Base-by-base conservation (phyloP, 306 rosid species). In the Lathyrus sativus region DNA sequence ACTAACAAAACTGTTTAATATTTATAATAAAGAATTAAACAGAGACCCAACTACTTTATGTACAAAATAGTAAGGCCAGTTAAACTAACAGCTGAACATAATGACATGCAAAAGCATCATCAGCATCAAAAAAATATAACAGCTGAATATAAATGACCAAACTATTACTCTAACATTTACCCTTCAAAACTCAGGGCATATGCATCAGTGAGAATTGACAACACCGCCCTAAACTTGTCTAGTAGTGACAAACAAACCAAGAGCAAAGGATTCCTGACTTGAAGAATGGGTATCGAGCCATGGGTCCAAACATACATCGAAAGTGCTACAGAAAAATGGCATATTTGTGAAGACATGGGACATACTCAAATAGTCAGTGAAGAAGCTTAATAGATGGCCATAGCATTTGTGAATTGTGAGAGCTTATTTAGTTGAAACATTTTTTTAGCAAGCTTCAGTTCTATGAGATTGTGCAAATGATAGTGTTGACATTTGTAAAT, bases 101-200 rank as follows among this genome's bases (percentile, higher is more conserved):
- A 49, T 49, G 26, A 19, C 19, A 49, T 49, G 12, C 55, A 49
- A 35, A 35, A 15, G 55, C 55, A 17, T 49, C 22, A 17, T 15
- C 55, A 7, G 55, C 11, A 8, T 8, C 55, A 49, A 11, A 15
- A 49, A 49, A 17, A 49, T 49, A 49, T 56, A 28, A 56, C 39
- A 56, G 62, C 62, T 56, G 17, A 56, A 56, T 3, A 56, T 56
- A 56, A 56, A 38, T 26, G 62, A 31, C 17, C 63, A 7, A 57
- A 57, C 42, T 57, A 57, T 7, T 29, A 57, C 42, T 57, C 42
- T 13, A 6, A 57, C 42, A 57, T 57, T 57, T 57, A 14, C 63
- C 62, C 62, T 17, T 26, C 39, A 56, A 56, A 56, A 56, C 62
- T 56, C 9, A 11, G 62, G 62, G 35, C 13, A 17, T 8, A 28